Evolutionary conservation across 2,329 filamentous ascomycete species (phyloP).

Genomic region (Monilinia polystroma): DNA sequence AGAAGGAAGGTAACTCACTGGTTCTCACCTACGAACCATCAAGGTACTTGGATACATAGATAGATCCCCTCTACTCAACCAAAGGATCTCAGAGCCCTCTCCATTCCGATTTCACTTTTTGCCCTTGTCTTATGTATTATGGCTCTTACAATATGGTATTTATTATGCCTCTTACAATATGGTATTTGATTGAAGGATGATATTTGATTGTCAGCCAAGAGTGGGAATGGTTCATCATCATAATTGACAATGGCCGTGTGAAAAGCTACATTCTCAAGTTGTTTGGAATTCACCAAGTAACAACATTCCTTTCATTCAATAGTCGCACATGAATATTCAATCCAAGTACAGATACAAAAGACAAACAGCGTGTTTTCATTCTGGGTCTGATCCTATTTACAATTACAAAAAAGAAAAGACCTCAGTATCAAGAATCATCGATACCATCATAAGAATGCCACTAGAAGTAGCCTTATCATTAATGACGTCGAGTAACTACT

Average conservation of each 20-base stretch:
- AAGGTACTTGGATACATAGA: too few species aligned
- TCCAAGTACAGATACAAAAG: not conserved
- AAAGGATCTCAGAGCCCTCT: too few species aligned
- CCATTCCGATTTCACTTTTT: too few species aligned
- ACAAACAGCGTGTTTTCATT: constrained; percentile 22
- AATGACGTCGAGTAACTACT: constrained; percentile 11
- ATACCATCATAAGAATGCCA: constrained; percentile 16
- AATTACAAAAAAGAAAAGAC: constrained; percentile 24
- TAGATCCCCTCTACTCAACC: too few species aligned
- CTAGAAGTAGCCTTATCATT: constrained; percentile 8
- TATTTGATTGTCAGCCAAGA: not conserved
- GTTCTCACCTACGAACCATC: too few species aligned
- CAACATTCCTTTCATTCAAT: constrained; percentile 5
- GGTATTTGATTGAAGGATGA: too few species aligned
- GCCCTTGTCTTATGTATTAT: too few species aligned
- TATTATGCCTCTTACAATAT: too few species aligned
- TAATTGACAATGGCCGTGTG: too few species aligned
- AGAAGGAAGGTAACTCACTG: not conserved
- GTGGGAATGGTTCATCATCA: not conserved
- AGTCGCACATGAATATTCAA: not conserved
- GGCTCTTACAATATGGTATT: too few species aligned
- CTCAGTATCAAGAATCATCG: constrained; percentile 20
- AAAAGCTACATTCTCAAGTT: not conserved
- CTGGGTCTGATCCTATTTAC: constrained; percentile 27
- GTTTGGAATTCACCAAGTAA: not conserved